Evolutionary conservation across 306 rosid species (phyloP).

Genomic region (Begonia masoniana): DNA sequence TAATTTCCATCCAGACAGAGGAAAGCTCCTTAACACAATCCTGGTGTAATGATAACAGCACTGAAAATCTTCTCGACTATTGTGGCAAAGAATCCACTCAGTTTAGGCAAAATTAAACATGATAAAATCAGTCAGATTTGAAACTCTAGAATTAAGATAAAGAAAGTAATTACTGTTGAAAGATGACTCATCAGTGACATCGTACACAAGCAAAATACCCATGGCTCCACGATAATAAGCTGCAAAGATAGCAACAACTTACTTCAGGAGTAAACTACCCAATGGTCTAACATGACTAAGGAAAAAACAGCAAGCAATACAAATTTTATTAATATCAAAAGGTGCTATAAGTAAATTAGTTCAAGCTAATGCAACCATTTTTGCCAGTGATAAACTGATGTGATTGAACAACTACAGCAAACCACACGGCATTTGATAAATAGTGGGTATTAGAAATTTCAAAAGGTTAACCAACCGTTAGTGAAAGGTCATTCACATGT

Average conservation of each 20-base stretch:
- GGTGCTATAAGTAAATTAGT: no score
- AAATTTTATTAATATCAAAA: no score
- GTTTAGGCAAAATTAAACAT: no score
- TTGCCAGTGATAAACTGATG: no score
- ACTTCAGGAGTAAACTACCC: neutral
- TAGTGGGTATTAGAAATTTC: no score
- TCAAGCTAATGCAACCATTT: no score
- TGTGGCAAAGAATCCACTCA: neutral
- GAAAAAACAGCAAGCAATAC: no score
- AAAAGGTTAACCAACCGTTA: no score
- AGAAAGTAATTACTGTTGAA: conserved; percentile 64
- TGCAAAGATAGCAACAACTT: neutral
- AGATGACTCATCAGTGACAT: conserved; percentile 91
- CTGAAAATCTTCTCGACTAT: neutral
- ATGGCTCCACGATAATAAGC: conserved; percentile 98
- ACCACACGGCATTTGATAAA: no score
- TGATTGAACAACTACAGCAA: no score
- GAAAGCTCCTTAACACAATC: neutral
- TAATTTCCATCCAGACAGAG: conserved; percentile 1
- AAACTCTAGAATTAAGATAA: conserved; percentile 5
- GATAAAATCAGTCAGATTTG: conserved; percentile 6
- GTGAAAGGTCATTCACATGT: no score
- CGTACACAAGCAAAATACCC: conserved; percentile 97
- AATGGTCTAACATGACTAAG: no score
- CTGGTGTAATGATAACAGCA: conserved; percentile 1